Evolutionary conservation across 257 asterid species (phyloP).

Genomic region (Pogostemon cablin): DNA sequence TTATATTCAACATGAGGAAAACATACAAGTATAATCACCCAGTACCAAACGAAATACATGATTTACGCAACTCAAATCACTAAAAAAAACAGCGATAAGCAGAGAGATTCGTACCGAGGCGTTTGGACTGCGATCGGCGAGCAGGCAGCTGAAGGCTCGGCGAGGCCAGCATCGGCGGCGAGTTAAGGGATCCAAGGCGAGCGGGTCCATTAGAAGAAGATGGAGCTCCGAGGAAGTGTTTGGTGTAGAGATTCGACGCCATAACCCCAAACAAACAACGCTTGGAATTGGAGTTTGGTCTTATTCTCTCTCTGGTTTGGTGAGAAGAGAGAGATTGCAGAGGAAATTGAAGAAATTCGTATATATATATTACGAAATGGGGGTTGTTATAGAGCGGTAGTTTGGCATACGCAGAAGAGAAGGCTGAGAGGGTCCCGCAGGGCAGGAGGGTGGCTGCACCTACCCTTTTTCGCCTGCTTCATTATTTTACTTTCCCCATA

Average conservation of each 20-base stretch:
- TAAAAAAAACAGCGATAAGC: neutral
- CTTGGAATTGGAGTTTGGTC: conserved; percentile 32
- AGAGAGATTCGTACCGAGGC: conserved; percentile 54
- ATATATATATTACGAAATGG: neutral
- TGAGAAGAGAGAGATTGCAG: conserved; percentile 20
- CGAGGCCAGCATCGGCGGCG: conserved; percentile 44
- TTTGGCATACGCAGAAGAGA: conserved; percentile 25
- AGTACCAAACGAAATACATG: neutral
- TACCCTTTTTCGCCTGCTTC: conserved; percentile 2
- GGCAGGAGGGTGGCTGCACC: conserved; percentile 31
- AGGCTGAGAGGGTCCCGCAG: conserved; percentile 20
- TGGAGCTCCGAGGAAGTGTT: conserved; percentile 65
- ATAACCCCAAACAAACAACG: conserved; percentile 36
- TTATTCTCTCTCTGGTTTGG: conserved; percentile 31
- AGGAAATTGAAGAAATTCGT: conserved; percentile 6
- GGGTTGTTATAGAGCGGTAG: conserved; percentile 13
- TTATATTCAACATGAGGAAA: neutral
- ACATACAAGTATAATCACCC: conserved; percentile 3
- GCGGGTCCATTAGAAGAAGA: conserved; percentile 52
- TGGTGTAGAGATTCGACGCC: conserved; percentile 71
- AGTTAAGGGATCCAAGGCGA: conserved; percentile 61
- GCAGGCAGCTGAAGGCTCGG: conserved; percentile 51
- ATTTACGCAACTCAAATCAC: neutral
- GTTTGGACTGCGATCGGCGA: conserved; percentile 60
- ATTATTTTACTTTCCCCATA: too few relatives aligned